These are phyloP conservation scores for Asterochloris sp. DNA, from an alignment of 139 green algal genomes.

Conservation along the genomic window DNA sequence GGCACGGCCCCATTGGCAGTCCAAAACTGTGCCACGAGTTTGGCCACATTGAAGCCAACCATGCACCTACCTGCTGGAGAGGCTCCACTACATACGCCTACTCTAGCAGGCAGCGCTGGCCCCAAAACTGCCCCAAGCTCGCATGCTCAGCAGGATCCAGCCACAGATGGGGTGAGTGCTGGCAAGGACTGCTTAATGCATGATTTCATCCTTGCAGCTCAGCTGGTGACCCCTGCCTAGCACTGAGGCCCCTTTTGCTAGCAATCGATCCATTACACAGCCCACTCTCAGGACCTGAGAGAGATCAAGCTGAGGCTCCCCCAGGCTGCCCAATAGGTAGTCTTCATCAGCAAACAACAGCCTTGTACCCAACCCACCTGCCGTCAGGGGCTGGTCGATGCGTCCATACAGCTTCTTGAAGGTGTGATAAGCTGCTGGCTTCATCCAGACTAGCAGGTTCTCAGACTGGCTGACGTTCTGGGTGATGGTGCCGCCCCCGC, in stretches of 20 bases:
- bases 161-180: too few relatives aligned
- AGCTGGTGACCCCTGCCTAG: not conserved
- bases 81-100: too few relatives aligned
- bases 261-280: not conserved
- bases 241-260: not conserved
- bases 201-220: too few relatives aligned
- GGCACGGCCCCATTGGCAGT: too few relatives aligned
- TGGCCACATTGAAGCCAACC: too few relatives aligned
- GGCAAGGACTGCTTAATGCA: too few relatives aligned
- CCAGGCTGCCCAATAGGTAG: not conserved
- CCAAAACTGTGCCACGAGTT: too few relatives aligned
- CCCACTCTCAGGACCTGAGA: not conserved
- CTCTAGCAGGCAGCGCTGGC: too few relatives aligned
- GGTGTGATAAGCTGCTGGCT: slow-evolving; percentile 55
- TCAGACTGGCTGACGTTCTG: slow-evolving; percentile 64
- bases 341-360: not conserved
- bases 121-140: too few relatives aligned
- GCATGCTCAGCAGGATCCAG: too few relatives aligned
- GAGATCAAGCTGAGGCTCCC: not conserved
- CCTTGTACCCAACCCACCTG: slow-evolving; percentile 17
- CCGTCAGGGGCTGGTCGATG: slow-evolving; percentile 51
- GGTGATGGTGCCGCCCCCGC: slow-evolving; percentile 58
- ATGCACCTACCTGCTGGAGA: too few relatives aligned
- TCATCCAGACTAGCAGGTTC: slow-evolving; percentile 97
- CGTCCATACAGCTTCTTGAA: slow-evolving; percentile 72